These are phyloP conservation scores for Euphorbia lathyris DNA, from an alignment of 345 rosid genomes.

Conservation along the genomic window DNA sequence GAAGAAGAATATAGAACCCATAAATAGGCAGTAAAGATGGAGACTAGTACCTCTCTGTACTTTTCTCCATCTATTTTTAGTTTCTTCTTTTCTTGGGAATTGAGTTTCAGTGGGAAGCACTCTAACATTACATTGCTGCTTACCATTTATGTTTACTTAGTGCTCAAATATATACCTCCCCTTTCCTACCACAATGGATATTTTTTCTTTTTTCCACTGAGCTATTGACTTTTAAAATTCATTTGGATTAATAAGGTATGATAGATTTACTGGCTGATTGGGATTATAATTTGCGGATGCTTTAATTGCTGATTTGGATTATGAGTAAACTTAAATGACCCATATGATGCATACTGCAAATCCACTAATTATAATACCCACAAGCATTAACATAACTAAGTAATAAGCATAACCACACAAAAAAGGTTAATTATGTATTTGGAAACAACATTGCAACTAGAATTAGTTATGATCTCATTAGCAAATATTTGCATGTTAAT, in stretches of 20 bases:
- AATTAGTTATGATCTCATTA: background rate
- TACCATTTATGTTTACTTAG: background rate
- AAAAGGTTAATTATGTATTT: background rate
- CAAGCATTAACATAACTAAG: background rate
- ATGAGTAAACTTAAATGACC: too few species aligned
- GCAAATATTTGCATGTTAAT: background rate
- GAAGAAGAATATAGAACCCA: background rate
- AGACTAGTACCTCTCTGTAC: constrained; percentile 6
- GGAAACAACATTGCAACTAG: background rate
- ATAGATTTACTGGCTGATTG: too few species aligned
- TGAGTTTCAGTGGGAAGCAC: constrained; percentile 3
- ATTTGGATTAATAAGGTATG: too few species aligned
- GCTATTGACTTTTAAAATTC: too few species aligned
- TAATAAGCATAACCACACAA: background rate
- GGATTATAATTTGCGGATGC: too few species aligned
- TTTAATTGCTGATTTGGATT: too few species aligned
- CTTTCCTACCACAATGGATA: too few species aligned
- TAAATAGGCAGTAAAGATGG: background rate
- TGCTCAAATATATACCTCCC: too few species aligned
- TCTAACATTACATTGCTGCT: background rate
- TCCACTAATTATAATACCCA: too few species aligned
- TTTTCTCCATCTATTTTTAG: background rate
- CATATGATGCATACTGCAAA: too few species aligned
- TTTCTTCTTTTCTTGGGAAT: background rate
- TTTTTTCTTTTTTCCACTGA: too few species aligned